phyloP scores from a whole-genome alignment of 2,329 filamentous ascomycete species.

The Cladosporium sp. region DNA sequence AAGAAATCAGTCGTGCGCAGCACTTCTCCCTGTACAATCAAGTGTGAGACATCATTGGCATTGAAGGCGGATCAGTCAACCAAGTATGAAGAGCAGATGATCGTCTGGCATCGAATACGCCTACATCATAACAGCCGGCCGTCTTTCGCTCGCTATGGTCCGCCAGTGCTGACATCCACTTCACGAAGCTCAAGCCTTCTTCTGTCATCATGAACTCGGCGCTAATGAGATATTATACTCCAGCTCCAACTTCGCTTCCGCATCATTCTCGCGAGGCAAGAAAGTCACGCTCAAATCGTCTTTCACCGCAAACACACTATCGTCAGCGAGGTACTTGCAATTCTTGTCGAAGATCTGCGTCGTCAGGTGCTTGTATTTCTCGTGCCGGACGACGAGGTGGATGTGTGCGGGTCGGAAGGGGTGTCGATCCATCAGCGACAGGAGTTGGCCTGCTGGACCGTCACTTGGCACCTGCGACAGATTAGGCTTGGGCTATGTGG shows the following conservation, averaged over 20 bases:
- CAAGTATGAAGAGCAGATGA: too few relatives aligned
- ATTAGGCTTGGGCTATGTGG: too few relatives aligned
- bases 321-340: slow-evolving; percentile 57
- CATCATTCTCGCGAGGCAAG: slow-evolving; percentile 48
- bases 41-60: too few relatives aligned
- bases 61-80: too few relatives aligned
- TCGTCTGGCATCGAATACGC: too few relatives aligned
- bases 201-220: not conserved
- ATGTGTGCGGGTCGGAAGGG: slow-evolving; percentile 62
- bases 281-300: slow-evolving; percentile 56
- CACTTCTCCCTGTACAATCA: too few relatives aligned
- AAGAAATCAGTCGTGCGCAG: too few relatives aligned
- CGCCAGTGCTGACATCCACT: too few relatives aligned
- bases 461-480: slow-evolving; percentile 43
- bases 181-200: too few relatives aligned
- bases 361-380: slow-evolving; percentile 63
- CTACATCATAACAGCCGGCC: too few relatives aligned
- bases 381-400: slow-evolving; percentile 47
- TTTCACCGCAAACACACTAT: slow-evolving; percentile 57
- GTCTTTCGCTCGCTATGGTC: too few relatives aligned
- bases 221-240: slow-evolving; percentile 18
- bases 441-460: slow-evolving; percentile 53
- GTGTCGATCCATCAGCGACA: slow-evolving; percentile 56
- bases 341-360: slow-evolving; percentile 72
- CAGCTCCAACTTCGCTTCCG: slow-evolving; percentile 18